Conservation (phyloP, 164 flowering plant genomes). For the Liriodendron chinense region DNA sequence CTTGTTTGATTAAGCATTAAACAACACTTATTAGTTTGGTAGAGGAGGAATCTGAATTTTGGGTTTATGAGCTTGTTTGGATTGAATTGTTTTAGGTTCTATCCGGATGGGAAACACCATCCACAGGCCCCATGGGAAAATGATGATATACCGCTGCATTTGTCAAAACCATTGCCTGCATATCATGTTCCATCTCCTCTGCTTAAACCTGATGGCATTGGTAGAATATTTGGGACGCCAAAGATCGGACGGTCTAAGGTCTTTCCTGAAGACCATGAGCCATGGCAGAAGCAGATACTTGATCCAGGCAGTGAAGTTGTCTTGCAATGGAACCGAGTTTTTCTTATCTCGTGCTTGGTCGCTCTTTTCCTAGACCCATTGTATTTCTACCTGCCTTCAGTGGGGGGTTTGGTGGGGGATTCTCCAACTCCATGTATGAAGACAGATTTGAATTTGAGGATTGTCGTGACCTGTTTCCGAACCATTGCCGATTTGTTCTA, state of each 20-base stretch:
- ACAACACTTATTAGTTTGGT: not conserved
- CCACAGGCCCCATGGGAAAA: conserved; percentile 33
- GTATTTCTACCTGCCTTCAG: conserved; percentile 73
- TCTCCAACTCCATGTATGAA: conserved; percentile 41
- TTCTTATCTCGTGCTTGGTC: conserved; percentile 71
- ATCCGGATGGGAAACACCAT: conserved; percentile 43
- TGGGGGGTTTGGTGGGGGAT: conserved; percentile 16
- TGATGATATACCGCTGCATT: conserved; percentile 9
- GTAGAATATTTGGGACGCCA: conserved; percentile 29
- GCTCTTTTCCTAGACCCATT: conserved; percentile 88
- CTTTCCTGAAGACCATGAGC: conserved; percentile 50
- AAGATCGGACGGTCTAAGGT: conserved; percentile 44
- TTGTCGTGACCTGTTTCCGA: conserved; percentile 64
- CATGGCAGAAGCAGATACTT: conserved; percentile 55
- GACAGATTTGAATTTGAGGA: conserved; percentile 61
- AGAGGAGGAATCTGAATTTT: not conserved
- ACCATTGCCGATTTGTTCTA: conserved; percentile 74
- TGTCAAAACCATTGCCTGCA: conserved; percentile 1
- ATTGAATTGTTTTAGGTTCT: conserved; percentile 45
- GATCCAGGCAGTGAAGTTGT: conserved; percentile 85
- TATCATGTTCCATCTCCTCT: conserved; percentile 36
- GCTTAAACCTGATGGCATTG: conserved; percentile 6
- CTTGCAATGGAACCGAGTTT: conserved; percentile 70
- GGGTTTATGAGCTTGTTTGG: conserved; percentile 4
- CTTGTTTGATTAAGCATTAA: not conserved